Base-by-base conservation (phyloP, 306 rosid genomes). In the Vachellia pachyceras region DNA sequence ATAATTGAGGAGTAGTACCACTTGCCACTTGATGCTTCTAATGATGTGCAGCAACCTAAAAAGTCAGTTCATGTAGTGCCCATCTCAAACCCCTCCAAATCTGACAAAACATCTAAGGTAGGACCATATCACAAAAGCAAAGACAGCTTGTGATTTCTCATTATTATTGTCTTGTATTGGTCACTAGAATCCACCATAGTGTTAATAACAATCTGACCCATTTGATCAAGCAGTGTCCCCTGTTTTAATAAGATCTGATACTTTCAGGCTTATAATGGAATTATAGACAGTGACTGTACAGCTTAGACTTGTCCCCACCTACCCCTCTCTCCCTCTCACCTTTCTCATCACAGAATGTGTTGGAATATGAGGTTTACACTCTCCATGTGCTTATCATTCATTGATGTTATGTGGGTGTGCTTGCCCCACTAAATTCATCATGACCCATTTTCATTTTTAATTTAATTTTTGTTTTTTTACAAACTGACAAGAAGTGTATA, bases 201-300 rank as follows among this genome's bases (percentile, higher is more conserved):
- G 10, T 69, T 44, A 20, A 69, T 22, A 36, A 41, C 73, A 20
- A 41, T 20, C 52, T 69, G n/a, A 69, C 73, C 73, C 20, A 69
- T 69, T 41, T 69, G 36, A 41, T 69, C 35, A 69, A 41, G 35
- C 54, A 69, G 41, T 42, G 73, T 69, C 52, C 29, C 41, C 11
- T 17, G 20, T 69, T 69, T 20, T 20, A 41, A 20, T 69, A 42
- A 42, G 54, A 69, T 69, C 54, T 69, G 36, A 69, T 69, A 5
- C 74, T 69, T 69, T 44, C 55, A 69, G 55, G 10, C 73, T 42
- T 44, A 44, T 69, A 69, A 69, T 69, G 55, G 74, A 69, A 69
- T 69, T 20, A 42, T 20, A 22, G 55, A 44, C 9, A 22, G 55
- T 29, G 33, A 42, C 55, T 44, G 10, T 44, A 69, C 74, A 69